A percentile compares a stretch with the other conserved stretches of the same genome.
Conservation (phyloP, 495 filamentous ascomycete species). For the Platismatia glauca region DNA sequence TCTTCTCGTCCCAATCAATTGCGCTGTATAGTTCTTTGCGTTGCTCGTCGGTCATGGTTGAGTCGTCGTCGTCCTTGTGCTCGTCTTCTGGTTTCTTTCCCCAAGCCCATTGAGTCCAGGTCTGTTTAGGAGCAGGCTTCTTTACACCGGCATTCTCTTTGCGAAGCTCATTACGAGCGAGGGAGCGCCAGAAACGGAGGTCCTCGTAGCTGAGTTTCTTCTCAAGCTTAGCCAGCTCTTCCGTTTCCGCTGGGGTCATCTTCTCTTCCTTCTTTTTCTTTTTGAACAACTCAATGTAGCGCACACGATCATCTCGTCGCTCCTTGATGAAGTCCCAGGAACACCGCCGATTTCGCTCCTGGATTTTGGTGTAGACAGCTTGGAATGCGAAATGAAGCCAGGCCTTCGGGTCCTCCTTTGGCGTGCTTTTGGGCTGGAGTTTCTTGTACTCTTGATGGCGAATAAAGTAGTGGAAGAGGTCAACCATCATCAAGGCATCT, state of each 20-base stretch:
- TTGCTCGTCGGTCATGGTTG: constrained; percentile 86
- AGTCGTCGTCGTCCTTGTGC: constrained; percentile 54
- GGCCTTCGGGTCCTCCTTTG: constrained; percentile 82
- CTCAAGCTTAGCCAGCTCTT: constrained; percentile 68
- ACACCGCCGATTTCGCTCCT: constrained; percentile 82
- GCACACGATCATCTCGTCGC: constrained; percentile 76
- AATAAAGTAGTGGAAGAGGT: constrained; percentile 96
- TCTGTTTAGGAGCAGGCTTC: constrained; percentile 54
- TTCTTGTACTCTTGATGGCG: constrained; percentile 96
- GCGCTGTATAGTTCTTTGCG: constrained; percentile 93
- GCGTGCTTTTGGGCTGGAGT: constrained; percentile 72
- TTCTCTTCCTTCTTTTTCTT: constrained; percentile 74
- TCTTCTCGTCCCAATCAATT: constrained; percentile 98
- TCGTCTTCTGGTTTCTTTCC: constrained; percentile 55
- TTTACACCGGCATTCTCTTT: constrained; percentile 86
- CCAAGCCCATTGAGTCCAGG: constrained; percentile 86
- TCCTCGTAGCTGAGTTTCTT: constrained; percentile 90
- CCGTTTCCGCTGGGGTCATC: constrained; percentile 55
- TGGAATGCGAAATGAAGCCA: constrained; percentile 88
- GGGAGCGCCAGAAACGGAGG: constrained; percentile 88
- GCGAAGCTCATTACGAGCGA: constrained; percentile 87
- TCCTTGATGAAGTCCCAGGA: constrained; percentile 92
- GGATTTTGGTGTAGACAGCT: constrained; percentile 84
- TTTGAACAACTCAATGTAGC: constrained; percentile 92
- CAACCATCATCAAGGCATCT: constrained; percentile 93